A percentile compares a stretch with the other conserved stretches of the same genome.
Evolutionary conservation across 768 basidiomycete genomes (phyloP).

Genomic region (Suillus bovinus): DNA sequence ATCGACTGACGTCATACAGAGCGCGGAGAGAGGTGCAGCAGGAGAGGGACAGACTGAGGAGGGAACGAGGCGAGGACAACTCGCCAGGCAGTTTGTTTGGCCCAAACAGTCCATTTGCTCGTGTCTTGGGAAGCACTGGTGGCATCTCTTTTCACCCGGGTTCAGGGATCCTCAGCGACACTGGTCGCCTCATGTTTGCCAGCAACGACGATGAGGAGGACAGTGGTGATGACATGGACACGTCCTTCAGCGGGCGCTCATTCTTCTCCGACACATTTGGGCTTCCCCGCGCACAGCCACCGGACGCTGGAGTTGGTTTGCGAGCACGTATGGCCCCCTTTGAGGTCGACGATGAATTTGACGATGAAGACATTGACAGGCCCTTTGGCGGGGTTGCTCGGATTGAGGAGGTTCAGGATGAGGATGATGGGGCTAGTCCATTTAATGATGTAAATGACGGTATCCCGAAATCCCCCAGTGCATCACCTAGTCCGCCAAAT

Average conservation of each 20-base stretch:
- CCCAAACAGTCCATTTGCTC: constrained; percentile 45
- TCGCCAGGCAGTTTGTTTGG: constrained; percentile 32
- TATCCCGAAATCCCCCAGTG: constrained; percentile 26
- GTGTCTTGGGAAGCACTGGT: constrained; percentile 54
- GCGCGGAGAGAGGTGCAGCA: constrained; percentile 61
- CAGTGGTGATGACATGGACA: constrained; percentile 49
- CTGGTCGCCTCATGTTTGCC: constrained; percentile 60
- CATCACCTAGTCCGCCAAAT: constrained; percentile 38
- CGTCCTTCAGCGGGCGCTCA: constrained; percentile 31
- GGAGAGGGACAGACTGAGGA: constrained; percentile 42
- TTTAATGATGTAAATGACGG: constrained; percentile 36
- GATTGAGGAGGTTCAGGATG: constrained; percentile 35
- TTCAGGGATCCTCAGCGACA: constrained; percentile 49
- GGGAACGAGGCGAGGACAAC: constrained; percentile 37
- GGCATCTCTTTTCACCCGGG: constrained; percentile 69
- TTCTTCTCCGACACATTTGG: constrained; percentile 53
- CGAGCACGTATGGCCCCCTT: constrained; percentile 65
- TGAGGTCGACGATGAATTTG: constrained; percentile 46
- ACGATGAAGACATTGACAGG: constrained; percentile 28
- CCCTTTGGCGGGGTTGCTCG: neutral
- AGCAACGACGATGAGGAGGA: constrained; percentile 60
- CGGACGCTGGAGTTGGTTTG: constrained; percentile 56
- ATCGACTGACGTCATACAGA: constrained; percentile 62
- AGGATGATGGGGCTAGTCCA: constrained; percentile 32
- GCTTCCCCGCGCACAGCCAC: constrained; percentile 39